A percentile compares a stretch with the other conserved stretches of the same genome.
Evolutionary conservation across 805 yeast species (phyloP).

Genomic region (Grigorovia jiainica): DNA sequence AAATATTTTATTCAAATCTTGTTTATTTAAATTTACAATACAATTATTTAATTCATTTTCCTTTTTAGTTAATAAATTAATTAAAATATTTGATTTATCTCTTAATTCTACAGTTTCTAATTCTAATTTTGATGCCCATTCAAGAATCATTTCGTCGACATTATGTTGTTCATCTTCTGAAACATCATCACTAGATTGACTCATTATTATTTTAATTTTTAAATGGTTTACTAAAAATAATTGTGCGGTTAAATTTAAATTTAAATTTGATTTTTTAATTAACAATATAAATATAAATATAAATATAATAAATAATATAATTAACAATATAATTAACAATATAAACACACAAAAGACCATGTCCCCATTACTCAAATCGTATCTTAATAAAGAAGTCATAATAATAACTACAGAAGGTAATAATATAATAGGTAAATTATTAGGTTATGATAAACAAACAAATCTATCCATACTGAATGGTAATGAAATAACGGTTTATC

Average conservation of each 20-base stretch:
- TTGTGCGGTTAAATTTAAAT: too few species aligned
- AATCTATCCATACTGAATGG: conserved; percentile 32
- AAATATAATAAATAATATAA: too few species aligned
- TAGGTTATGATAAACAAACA: conserved; percentile 58
- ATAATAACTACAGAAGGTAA: conserved; percentile 51
- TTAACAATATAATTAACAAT: neutral
- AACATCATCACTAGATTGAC: too few species aligned
- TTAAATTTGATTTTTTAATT: too few species aligned
- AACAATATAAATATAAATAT: too few species aligned
- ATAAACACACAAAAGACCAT: conserved; percentile 8
- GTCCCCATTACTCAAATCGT: conserved; percentile 27
- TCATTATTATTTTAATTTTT: neutral
- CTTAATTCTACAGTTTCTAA: conserved; percentile 38
- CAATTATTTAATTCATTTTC: conserved; percentile 5
- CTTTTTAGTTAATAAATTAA: conserved; percentile 12
- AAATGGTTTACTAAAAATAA: too few species aligned
- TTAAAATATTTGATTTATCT: conserved; percentile 19
- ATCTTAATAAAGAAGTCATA: conserved; percentile 37
- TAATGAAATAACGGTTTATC: conserved; percentile 10
- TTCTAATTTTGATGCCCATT: conserved; percentile 45
- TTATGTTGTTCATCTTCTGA: neutral
- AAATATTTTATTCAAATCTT: neutral
- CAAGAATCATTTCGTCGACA: conserved; percentile 29
- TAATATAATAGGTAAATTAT: conserved; percentile 37
- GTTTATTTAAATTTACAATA: conserved; percentile 1